Conservation (phyloP, 768 basidiomycete genomes). For the Ramaria rubella region DNA sequence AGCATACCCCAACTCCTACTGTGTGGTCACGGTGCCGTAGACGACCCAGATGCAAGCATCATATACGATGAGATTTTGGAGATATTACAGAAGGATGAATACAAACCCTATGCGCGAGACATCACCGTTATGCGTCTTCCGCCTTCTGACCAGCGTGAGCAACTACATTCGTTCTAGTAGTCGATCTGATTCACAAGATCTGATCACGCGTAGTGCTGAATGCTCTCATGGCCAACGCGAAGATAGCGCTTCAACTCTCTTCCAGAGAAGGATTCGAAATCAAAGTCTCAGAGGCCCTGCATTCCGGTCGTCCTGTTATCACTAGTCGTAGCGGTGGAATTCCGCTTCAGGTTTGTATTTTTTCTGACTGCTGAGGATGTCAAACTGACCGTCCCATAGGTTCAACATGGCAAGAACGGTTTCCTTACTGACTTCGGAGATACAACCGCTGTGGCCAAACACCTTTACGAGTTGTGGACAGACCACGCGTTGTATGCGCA, state of each 20-base stretch:
- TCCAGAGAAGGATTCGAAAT: conserved; percentile 96
- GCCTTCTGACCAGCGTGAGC: conserved; percentile 77
- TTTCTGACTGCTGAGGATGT: not conserved
- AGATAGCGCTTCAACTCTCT: conserved; percentile 86
- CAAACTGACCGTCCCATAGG: conserved; percentile 15
- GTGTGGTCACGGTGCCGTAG: conserved; percentile 89
- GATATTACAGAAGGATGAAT: conserved; percentile 45
- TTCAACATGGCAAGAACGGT: conserved; percentile 82
- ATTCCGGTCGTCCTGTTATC: conserved; percentile 82
- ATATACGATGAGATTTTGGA: conserved; percentile 77
- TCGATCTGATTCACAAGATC: conserved; percentile 8
- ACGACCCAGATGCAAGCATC: conserved; percentile 91
- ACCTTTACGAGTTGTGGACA: conserved; percentile 73
- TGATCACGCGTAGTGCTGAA: conserved; percentile 58
- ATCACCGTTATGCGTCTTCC: conserved; percentile 73
- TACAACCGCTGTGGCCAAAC: conserved; percentile 63
- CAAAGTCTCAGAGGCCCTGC: conserved; percentile 93
- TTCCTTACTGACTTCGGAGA: conserved; percentile 76
- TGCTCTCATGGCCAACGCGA: conserved; percentile 80
- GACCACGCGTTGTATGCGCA: conserved; percentile 52
- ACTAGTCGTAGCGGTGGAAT: conserved; percentile 86
- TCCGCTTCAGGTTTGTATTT: conserved; percentile 56
- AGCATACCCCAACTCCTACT: conserved; percentile 71
- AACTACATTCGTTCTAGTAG: conserved; percentile 13
- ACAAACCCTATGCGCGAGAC: conserved; percentile 49